Base-by-base conservation (phyloP, 1,284 basidiomycete genomes). In the Xerocomus nothofagi region DNA sequence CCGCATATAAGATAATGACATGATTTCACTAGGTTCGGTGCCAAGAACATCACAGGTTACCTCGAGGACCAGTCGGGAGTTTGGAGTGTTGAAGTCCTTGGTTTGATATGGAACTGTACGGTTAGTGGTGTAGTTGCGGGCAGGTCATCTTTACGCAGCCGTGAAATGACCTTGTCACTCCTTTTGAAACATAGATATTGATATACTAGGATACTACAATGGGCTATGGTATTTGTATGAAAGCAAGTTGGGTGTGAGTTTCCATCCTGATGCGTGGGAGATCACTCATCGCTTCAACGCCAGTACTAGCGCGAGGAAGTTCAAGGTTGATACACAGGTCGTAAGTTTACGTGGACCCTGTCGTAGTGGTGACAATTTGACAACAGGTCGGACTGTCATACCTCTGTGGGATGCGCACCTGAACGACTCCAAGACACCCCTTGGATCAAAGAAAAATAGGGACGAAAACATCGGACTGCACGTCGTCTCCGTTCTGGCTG, bases 391-490 rank as follows among this genome's bases (percentile, higher is more conserved):
- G 92, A 1, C 63, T 88, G 27, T 66, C 76, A 12, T 92, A 89
- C 61, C 80, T 94, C 14, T 77, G 81, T 6, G 90, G 84, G 1
- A 85, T 93, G 77, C n/a, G n/a, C 92, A 95, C 64, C 64, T 93
- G 46, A 95, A 95, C 66, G 91, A 93, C 64, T 90, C 87, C 4
- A 91, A 91, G 62, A 77, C 75, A 14, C 72, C 71, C 0, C 73
- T 84, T 6, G 80, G 76, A 1, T 84, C 82, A 20, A 83, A 80
- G 59, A 83, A 82, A 56, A 92, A 94, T 63, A 70, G 89, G 26
- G 91, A 94, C 61, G 85, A 91, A 64, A 94, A 93, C 56, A 84
- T 94, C 37, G 92, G 91, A 14, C 65, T 88, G 85, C 89, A 59
- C 58, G 60, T 48, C 21, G 4, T 44, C 15, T 0, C 20, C 14